Evolutionary conservation across 2,329 filamentous ascomycete species (phyloP), one percentile per base, ranked within the genome.

Genomic region (Trichophyton mentagrophytes): DNA sequence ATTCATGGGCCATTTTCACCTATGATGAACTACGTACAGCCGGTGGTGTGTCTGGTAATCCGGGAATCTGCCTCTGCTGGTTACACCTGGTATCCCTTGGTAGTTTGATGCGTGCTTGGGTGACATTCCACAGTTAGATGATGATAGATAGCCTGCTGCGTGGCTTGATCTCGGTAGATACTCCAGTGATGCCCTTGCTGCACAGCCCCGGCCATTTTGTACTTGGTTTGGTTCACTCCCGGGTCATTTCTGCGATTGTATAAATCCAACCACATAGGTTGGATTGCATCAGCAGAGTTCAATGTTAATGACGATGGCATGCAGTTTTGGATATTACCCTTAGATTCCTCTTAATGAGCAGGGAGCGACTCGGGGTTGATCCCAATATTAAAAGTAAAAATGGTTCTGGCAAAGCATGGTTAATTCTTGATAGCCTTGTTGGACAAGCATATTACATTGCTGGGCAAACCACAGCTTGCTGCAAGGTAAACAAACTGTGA

Each of bases 161-260:
- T 44, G 71, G 11, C 68, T 70, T 51, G 73, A 79, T 64, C 9
- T 57, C 13, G 59, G 36, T 20, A 60, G 59, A 20, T 63, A 61
- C 33, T 57, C 51, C 1, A 46, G 60, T 38, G 62, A 63, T 17
- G 60, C 61, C 9, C 1, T 63, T 36, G 27, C 60, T 15, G 61
- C 57, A 0, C 57, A 63, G 49, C 57, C 17, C 30, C 5, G 57
- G 56, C 2, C n/a, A 8, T 25, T 81, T 79, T 63, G 72, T 78
- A 59, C 66, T 80, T 11, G 76, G n/a, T n/a, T 22, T 22, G 74
- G 60, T 80, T 81, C 69, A 80, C 77, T 2, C 62, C 80, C 9
- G 70, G 76, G 63, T 71, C 72, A 61, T 64, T 75, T 13, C 77
- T 80, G 72, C 72, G 74, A 51, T 64, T 79, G 60, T 80, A 70